Evolutionary conservation across 345 rosid genomes (phyloP).

Genomic region (Pistacia vera): DNA sequence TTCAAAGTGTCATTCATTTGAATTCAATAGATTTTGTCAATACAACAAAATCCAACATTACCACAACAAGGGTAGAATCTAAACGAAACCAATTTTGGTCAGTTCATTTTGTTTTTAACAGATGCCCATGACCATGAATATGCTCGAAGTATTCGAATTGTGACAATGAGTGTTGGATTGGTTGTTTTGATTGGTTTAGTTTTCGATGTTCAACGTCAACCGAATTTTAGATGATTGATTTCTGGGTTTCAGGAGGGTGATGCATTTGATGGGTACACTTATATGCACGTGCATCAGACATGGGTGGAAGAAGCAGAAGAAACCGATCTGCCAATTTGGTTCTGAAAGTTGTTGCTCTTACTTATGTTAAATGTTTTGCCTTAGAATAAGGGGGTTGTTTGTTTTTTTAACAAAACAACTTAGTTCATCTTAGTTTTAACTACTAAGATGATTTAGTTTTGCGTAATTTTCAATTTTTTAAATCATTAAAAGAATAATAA

Average conservation of each 20-base stretch:
- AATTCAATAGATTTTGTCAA: neutral
- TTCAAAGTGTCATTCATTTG: neutral
- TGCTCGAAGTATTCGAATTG: neutral
- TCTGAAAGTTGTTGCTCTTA: slow-evolving; percentile 18
- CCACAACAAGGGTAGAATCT: neutral
- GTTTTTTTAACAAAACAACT: neutral
- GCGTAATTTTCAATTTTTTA: too few relatives aligned
- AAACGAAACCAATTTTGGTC: neutral
- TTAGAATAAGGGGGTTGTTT: slow-evolving; percentile 2
- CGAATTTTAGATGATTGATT: neutral
- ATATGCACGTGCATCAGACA: slow-evolving; percentile 65
- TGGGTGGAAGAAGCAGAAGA: slow-evolving; percentile 60
- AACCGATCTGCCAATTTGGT: slow-evolving; percentile 52
- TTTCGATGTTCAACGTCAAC: neutral
- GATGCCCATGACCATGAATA: neutral
- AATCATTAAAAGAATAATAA: too few relatives aligned
- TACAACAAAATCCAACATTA: neutral
- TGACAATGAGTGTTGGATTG: neutral
- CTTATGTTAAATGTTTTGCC: too few relatives aligned
- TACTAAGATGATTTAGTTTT: too few relatives aligned
- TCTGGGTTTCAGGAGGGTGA: slow-evolving; percentile 40
- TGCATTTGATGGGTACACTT: slow-evolving; percentile 38
- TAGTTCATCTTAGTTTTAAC: neutral
- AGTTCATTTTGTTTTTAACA: neutral
- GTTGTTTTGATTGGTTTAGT: too few relatives aligned